A percentile compares a stretch with the other conserved stretches of the same genome.
Conservation (phyloP, 306 rosid genomes). For the Geum urbanum region DNA sequence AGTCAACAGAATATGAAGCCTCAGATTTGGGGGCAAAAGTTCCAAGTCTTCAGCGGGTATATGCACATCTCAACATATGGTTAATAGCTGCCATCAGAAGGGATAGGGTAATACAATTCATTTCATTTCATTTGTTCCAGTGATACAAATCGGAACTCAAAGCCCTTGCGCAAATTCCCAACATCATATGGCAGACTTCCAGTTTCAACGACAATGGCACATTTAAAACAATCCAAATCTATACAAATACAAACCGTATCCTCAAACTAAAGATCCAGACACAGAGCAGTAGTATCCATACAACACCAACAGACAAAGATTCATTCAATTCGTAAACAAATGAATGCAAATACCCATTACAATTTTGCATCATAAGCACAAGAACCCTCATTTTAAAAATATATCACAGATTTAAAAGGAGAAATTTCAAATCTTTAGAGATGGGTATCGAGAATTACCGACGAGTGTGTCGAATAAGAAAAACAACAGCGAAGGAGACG, state of each 20-base stretch:
- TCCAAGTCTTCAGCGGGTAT: background rate
- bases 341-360: background rate
- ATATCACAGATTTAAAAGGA: background rate
- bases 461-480: background rate
- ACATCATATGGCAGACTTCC: slow-evolving; percentile 38
- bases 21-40: background rate
- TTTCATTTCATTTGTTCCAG: slow-evolving; percentile 40
- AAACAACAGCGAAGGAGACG: background rate
- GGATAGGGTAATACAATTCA: slow-evolving; percentile 28
- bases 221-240: background rate
- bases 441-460: slow-evolving; percentile 5
- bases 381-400: background rate
- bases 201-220: slow-evolving; percentile 6
- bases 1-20: background rate
- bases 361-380: background rate
- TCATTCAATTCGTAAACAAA: background rate
- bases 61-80: background rate
- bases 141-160: slow-evolving; percentile 31
- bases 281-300: background rate
- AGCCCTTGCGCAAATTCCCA: slow-evolving; percentile 61
- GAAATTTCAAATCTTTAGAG: background rate
- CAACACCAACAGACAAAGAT: background rate
- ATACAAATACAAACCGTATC: slow-evolving; percentile 1
- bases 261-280: slow-evolving; percentile 7
- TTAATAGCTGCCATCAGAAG: slow-evolving; percentile 41